These are phyloP conservation scores for Ilex asprella DNA, from an alignment of 257 asterid species.

Conservation along the genomic window DNA sequence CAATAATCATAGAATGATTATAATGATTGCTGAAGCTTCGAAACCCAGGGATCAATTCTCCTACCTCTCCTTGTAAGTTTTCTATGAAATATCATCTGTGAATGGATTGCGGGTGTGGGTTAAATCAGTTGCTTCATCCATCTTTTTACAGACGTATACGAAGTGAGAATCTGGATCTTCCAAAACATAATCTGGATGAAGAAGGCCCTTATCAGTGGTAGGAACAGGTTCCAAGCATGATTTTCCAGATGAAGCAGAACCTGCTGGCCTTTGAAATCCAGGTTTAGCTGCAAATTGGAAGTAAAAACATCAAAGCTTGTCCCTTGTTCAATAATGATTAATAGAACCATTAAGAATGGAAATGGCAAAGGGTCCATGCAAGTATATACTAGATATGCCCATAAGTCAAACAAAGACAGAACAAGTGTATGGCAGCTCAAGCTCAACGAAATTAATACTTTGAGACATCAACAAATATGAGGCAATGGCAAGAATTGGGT, in stretches of 20 bases:
- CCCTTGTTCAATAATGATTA: slow-evolving; percentile 7
- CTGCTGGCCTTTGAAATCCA: slow-evolving; percentile 64
- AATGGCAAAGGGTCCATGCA: too few species aligned
- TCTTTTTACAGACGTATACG: slow-evolving; percentile 70
- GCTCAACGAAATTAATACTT: too few species aligned
- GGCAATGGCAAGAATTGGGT: too few species aligned
- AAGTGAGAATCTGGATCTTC: slow-evolving; percentile 98
- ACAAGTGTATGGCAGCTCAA: too few species aligned
- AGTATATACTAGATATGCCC: too few species aligned
- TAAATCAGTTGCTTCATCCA: slow-evolving; percentile 24
- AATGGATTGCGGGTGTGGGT: slow-evolving; percentile 17
- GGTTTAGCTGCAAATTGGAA: slow-evolving; percentile 71
- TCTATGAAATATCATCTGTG: slow-evolving; percentile 22
- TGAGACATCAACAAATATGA: too few species aligned
- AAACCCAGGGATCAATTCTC: too few species aligned
- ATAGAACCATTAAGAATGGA: too few species aligned
- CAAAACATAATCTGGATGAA: slow-evolving; percentile 58
- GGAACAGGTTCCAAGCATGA: slow-evolving; percentile 63
- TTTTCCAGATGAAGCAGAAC: slow-evolving; percentile 28
- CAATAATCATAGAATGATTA: too few species aligned
- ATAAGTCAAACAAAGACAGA: too few species aligned
- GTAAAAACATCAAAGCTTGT: neutral
- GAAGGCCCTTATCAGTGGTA: slow-evolving; percentile 66
- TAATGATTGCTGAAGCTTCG: too few species aligned
- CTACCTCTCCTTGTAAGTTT: too few species aligned